Percentiles rank a stretch among this genome's conserved stretches.
These are phyloP conservation scores for Passalora sequoiae DNA, from an alignment of 2,329 filamentous ascomycete genomes.

Conservation along the genomic window DNA sequence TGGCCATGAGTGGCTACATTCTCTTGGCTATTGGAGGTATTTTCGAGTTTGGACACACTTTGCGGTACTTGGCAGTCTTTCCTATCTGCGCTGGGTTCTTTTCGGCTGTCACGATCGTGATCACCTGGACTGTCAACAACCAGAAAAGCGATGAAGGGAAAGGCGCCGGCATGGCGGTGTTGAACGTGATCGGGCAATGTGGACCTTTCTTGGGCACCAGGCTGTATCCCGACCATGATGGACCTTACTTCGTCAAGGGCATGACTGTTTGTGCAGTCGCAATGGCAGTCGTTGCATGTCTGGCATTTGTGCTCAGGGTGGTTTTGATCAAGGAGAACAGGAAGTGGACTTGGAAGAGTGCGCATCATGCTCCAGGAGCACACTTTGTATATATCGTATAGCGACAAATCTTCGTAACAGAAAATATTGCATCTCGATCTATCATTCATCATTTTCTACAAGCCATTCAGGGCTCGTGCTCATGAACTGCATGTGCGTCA, in stretches of 20 bases:
- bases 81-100: constrained; percentile 79
- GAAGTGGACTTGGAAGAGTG: constrained; percentile 5
- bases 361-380: not conserved
- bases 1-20: constrained; percentile 54
- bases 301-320: constrained; percentile 42
- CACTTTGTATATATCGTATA: constrained; percentile 15
- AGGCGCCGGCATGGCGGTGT: constrained; percentile 69
- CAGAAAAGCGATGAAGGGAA: constrained; percentile 64
- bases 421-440: too few relatives aligned
- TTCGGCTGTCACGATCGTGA: constrained; percentile 73
- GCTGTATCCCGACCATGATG: constrained; percentile 49
- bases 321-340: constrained; percentile 36
- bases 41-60: constrained; percentile 26
- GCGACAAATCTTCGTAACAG: not conserved
- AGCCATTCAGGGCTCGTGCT: too few relatives aligned
- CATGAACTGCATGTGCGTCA: too few relatives aligned
- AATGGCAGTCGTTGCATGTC: constrained; percentile 44
- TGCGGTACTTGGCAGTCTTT: constrained; percentile 70
- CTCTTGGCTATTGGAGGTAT: constrained; percentile 41
- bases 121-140: constrained; percentile 88
- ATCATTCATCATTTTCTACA: too few relatives aligned
- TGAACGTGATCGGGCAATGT: constrained; percentile 77
- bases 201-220: constrained; percentile 60
- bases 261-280: constrained; percentile 49
- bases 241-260: constrained; percentile 46